These are phyloP conservation scores for Colletotrichum higginsianum DNA, from an alignment of 2,329 filamentous ascomycete genomes.

Conservation along the genomic window DNA sequence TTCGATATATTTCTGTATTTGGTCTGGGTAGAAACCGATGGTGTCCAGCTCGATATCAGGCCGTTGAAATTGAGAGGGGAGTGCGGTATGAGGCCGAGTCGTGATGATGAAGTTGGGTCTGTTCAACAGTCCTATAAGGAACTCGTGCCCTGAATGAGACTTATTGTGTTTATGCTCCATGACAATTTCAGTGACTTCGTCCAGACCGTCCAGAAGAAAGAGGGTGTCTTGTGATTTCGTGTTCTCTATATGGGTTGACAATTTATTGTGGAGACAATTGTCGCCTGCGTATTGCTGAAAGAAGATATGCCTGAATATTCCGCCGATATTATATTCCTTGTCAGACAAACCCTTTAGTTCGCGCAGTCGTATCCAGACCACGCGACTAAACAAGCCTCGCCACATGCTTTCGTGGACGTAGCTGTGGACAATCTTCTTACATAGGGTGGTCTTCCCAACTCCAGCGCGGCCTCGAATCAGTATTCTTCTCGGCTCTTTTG, in stretches of 20 bases:
- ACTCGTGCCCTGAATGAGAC: not conserved
- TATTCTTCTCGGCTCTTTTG: constrained; percentile 49
- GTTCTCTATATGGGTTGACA: not conserved
- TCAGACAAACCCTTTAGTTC: no score
- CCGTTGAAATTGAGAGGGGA: not conserved
- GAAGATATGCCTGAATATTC: no score
- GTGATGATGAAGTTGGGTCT: not conserved
- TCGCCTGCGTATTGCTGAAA: not conserved
- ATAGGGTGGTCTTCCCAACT: constrained; percentile 58
- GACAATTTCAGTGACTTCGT: constrained; percentile 53
- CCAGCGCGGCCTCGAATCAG: constrained; percentile 55
- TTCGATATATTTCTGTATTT: constrained; percentile 47
- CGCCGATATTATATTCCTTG: no score
- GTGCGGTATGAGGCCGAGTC: not conserved
- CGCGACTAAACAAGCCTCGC: constrained; percentile 51
- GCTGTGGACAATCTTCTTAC: constrained; percentile 58
- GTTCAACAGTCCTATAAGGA: not conserved
- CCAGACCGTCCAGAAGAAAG: constrained; percentile 60
- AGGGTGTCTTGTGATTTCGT: constrained; percentile 46
- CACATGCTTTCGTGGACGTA: constrained; percentile 48
- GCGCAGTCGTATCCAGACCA: no score
- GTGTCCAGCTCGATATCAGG: constrained; percentile 57
- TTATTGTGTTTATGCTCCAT: not conserved
- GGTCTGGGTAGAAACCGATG: constrained; percentile 55
- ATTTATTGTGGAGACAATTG: not conserved